A percentile compares a stretch with the other conserved stretches of the same genome.
phyloP scores from a whole-genome alignment of 2,329 filamentous ascomycete species.

The Diaporthe sp. region DNA sequence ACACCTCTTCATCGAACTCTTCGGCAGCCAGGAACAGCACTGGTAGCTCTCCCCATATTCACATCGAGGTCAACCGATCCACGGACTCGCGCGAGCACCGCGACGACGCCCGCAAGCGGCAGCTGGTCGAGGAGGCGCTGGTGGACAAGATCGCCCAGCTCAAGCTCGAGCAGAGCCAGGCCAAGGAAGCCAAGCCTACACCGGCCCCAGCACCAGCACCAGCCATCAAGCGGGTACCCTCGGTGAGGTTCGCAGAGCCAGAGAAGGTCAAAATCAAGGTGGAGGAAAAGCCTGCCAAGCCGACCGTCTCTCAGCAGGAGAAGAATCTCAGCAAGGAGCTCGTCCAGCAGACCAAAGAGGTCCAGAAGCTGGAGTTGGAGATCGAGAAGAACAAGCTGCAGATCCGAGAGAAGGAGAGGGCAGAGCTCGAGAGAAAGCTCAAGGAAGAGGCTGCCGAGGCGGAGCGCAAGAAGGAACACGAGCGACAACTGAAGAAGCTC shows the following conservation, averaged over 20 bases:
- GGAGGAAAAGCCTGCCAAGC: conserved; percentile 15
- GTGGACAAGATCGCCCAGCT: conserved; percentile 40
- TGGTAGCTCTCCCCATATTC: conserved; percentile 27
- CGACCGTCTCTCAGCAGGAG: conserved; percentile 19
- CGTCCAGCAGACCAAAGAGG: conserved; percentile 38
- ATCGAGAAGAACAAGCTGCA: conserved; percentile 35
- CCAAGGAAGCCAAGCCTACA: conserved; percentile 5
- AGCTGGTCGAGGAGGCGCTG: conserved; percentile 31
- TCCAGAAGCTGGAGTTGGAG: conserved; percentile 39
- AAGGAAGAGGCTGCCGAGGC: conserved; percentile 31
- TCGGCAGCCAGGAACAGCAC: conserved; percentile 15
- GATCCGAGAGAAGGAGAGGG: conserved; percentile 36
- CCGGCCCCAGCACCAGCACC: conserved; percentile 12
- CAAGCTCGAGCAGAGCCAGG: conserved; percentile 37
- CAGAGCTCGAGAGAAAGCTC: conserved; percentile 24
- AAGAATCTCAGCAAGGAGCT: conserved; percentile 39
- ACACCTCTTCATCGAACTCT: conserved; percentile 5
- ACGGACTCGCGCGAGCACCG: conserved; percentile 3
- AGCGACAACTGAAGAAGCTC: conserved; percentile 30
- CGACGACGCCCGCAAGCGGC: conserved; percentile 27
- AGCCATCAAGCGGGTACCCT: conserved; percentile 23
- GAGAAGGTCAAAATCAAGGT: conserved; percentile 24
- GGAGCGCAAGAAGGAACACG: conserved; percentile 35
- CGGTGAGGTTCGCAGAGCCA: conserved; percentile 38
- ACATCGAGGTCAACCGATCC: conserved; percentile 39